phyloP scores from a whole-genome alignment of 1,284 basidiomycete genomes.

The Schizophyllum amplum region DNA sequence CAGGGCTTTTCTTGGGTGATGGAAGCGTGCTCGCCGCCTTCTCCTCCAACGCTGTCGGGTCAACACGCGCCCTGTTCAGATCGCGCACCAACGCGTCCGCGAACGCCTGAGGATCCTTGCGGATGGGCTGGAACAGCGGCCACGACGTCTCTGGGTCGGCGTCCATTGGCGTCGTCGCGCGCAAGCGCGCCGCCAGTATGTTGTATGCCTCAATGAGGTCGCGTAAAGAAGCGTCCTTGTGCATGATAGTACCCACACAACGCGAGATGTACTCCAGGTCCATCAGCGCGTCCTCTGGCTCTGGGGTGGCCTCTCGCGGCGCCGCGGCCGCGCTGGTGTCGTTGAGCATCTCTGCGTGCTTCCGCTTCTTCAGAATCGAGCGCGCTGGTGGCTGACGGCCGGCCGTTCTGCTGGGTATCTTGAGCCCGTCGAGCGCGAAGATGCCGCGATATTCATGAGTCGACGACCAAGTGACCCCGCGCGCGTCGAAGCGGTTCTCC shows the following conservation, averaged over 20 bases:
- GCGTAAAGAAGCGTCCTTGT: slow-evolving; percentile 34
- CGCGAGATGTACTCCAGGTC: slow-evolving; percentile 53
- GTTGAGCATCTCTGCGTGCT: neutral
- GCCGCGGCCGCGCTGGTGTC: slow-evolving; percentile 23
- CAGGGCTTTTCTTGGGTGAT: slow-evolving; percentile 37
- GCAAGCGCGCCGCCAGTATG: slow-evolving; percentile 54
- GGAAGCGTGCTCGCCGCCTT: slow-evolving; percentile 26
- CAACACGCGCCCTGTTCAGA: slow-evolving; percentile 49
- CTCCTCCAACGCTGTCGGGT: slow-evolving; percentile 35
- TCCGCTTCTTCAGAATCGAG: slow-evolving; percentile 57
- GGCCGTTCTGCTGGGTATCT: slow-evolving; percentile 19
- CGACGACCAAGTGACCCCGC: slow-evolving; percentile 53
- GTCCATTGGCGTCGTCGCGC: slow-evolving; percentile 36
- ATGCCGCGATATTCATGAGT: slow-evolving; percentile 46
- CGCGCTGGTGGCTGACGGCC: slow-evolving; percentile 36
- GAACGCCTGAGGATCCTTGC: slow-evolving; percentile 40
- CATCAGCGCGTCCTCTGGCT: slow-evolving; percentile 57
- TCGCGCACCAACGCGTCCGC: slow-evolving; percentile 53
- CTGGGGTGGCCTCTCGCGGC: slow-evolving; percentile 58
- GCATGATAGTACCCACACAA: slow-evolving; percentile 51
- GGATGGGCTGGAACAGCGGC: slow-evolving; percentile 63
- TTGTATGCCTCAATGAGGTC: slow-evolving; percentile 68
- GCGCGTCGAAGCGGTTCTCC: slow-evolving; percentile 28
- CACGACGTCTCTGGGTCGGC: slow-evolving; percentile 52
- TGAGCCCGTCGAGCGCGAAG: slow-evolving; percentile 24